Conservation (phyloP, 2,329 filamentous ascomycete species). For the Rhinocladiella similis region DNA sequence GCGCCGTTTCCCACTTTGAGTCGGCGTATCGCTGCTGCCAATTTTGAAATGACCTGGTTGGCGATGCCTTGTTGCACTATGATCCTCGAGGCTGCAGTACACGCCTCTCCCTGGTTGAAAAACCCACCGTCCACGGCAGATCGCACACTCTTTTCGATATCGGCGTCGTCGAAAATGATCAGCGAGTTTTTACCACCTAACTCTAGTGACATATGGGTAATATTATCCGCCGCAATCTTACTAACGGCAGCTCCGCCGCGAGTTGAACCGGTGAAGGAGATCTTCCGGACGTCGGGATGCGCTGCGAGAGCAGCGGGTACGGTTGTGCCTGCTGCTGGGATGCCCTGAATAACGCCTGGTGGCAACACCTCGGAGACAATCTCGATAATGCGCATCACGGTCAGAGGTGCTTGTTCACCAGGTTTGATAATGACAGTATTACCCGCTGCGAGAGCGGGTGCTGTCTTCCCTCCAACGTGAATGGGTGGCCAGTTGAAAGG, state of each 20-base stretch:
- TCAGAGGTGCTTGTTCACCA: slow-evolving; percentile 37
- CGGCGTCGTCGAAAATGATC: slow-evolving; percentile 77
- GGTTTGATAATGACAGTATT: slow-evolving; percentile 40
- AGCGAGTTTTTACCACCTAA: slow-evolving; percentile 79
- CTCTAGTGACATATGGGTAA: slow-evolving; percentile 80
- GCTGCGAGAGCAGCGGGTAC: not conserved
- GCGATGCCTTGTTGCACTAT: slow-evolving; percentile 21
- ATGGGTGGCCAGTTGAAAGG: slow-evolving; percentile 57
- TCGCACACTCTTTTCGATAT: slow-evolving; percentile 67
- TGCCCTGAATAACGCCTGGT: slow-evolving; percentile 34
- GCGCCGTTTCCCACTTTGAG: slow-evolving; percentile 20
- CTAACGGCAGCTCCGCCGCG: slow-evolving; percentile 70
- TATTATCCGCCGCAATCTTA: slow-evolving; percentile 65
- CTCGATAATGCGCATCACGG: slow-evolving; percentile 32
- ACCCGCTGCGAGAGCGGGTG: slow-evolving; percentile 38
- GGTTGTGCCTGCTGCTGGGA: slow-evolving; percentile 67
- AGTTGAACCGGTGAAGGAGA: slow-evolving; percentile 79
- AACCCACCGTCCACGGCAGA: slow-evolving; percentile 21
- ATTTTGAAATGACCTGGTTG: slow-evolving; percentile 16
- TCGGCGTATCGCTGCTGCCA: slow-evolving; percentile 14
- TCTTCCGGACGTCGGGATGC: slow-evolving; percentile 69
- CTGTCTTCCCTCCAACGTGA: slow-evolving; percentile 41
- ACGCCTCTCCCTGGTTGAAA: slow-evolving; percentile 27
- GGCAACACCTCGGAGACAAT: slow-evolving; percentile 36
- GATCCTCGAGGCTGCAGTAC: slow-evolving; percentile 21